These are phyloP conservation scores for Mucor indicus DNA, from an alignment of 371 early-diverging fungal species.

Conservation along the genomic window DNA sequence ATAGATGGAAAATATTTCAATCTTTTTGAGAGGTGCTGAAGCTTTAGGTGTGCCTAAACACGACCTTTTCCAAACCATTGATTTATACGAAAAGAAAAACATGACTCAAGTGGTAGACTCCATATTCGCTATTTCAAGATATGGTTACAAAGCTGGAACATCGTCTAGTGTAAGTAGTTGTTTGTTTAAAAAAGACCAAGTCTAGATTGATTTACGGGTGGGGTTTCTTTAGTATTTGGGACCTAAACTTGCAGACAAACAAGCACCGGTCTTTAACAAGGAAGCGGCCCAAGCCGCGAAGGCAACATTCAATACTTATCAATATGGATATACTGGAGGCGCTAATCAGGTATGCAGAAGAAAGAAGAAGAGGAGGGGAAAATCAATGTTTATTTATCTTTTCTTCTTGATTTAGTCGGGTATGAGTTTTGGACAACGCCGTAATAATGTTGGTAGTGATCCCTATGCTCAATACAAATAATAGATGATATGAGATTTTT, in stretches of 20 bases:
- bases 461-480: constrained; percentile 26
- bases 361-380: background rate
- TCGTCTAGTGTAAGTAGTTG: constrained; percentile 42
- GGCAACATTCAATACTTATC: constrained; percentile 52
- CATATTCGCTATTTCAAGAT: constrained; percentile 79
- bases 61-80: constrained; percentile 90
- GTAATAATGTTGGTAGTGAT: constrained; percentile 46
- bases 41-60: constrained; percentile 74
- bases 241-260: constrained; percentile 76
- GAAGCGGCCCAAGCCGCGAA: constrained; percentile 66
- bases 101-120: constrained; percentile 74
- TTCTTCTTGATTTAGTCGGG: constrained; percentile 28
- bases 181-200: background rate
- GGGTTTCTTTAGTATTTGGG: constrained; percentile 55
- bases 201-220: background rate
- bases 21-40: constrained; percentile 72
- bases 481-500: too few relatives aligned
- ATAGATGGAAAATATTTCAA: constrained; percentile 85
- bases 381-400: too few relatives aligned
- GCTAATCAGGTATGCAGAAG: constrained; percentile 45
- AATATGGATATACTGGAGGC: constrained; percentile 59
- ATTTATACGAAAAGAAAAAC: constrained; percentile 88
- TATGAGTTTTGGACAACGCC: constrained; percentile 48
- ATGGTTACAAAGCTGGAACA: constrained; percentile 68
- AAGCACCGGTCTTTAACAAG: constrained; percentile 59